phyloP scores from a whole-genome alignment of 139 green algal genomes.

The Mychonastes homosphaera region DNA sequence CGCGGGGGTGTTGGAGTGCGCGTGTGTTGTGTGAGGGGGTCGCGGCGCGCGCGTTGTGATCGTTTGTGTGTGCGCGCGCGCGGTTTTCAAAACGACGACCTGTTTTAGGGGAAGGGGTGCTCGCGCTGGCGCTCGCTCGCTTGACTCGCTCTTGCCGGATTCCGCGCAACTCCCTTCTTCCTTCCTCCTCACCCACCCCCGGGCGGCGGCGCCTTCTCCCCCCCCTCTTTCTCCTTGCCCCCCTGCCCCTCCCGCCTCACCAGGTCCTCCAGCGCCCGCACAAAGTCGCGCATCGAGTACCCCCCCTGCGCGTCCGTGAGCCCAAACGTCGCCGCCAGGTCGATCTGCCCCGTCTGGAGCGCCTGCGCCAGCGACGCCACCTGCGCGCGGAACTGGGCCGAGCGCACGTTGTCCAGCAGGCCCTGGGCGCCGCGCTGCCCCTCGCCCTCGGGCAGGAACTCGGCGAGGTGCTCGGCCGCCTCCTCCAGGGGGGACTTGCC shows the following conservation, averaged over 20 bases:
- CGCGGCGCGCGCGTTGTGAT: too few relatives aligned
- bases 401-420: constrained; percentile 23
- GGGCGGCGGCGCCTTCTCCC: too few relatives aligned
- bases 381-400: constrained; percentile 68
- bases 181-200: too few relatives aligned
- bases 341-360: constrained; percentile 52
- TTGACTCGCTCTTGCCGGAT: too few relatives aligned
- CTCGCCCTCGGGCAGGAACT: constrained; percentile 46
- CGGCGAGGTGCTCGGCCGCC: constrained; percentile 26
- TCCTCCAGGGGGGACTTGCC: too few relatives aligned
- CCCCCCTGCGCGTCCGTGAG: constrained; percentile 28
- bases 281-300: constrained; percentile 27
- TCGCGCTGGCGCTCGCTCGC: too few relatives aligned
- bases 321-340: constrained; percentile 60
- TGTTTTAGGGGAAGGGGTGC: too few relatives aligned
- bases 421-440: constrained; percentile 15
- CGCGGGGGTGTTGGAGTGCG: too few relatives aligned
- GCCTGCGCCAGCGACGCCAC: constrained; percentile 40
- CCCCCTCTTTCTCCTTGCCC: constrained; percentile 3
- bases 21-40: too few relatives aligned
- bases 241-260: constrained; percentile 20
- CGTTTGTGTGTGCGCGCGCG: too few relatives aligned
- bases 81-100: too few relatives aligned
- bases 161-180: too few relatives aligned
- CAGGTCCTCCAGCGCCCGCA: constrained; percentile 27